Conservation (phyloP, 2,329 filamentous ascomycete species). For the Pestalotiopsis sp. region DNA sequence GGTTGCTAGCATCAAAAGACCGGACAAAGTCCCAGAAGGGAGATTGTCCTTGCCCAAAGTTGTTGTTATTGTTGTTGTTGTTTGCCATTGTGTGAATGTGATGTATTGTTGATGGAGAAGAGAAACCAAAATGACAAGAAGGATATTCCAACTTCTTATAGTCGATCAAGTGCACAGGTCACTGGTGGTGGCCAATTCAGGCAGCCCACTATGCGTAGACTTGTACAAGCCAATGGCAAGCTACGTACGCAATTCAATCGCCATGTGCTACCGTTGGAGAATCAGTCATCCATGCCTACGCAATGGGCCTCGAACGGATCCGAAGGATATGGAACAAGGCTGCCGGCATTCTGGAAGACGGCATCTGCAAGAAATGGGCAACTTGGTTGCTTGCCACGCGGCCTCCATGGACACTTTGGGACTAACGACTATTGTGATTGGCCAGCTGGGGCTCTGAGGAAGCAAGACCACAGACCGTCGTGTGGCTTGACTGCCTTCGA, state of each 20-base stretch:
- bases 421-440: not conserved
- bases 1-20: slow-evolving; percentile 31
- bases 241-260: slow-evolving; percentile 2
- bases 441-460: not conserved
- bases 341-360: not conserved
- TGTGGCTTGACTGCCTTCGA: slow-evolving; percentile 3
- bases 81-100: slow-evolving; percentile 15
- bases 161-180: not conserved
- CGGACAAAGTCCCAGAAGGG: slow-evolving; percentile 37
- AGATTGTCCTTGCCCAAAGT: slow-evolving; percentile 11
- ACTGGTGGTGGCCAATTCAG: not conserved
- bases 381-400: slow-evolving; percentile 12
- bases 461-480: not conserved
- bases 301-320: slow-evolving; percentile 12
- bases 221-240: slow-evolving; percentile 9
- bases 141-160: slow-evolving; percentile 5
- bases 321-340: slow-evolving; percentile 13
- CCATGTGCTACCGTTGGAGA: not conserved
- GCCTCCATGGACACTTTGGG: slow-evolving; percentile 9
- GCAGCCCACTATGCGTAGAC: slow-evolving; percentile 8
- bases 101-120: not conserved
- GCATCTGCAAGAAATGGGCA: not conserved
- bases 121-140: not conserved
- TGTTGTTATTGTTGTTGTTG: slow-evolving; percentile 20
- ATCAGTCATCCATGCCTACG: slow-evolving; percentile 13